phyloP scores from a whole-genome alignment of 352 stramenopile genomes.

The Globisporangium barbulae region DNA sequence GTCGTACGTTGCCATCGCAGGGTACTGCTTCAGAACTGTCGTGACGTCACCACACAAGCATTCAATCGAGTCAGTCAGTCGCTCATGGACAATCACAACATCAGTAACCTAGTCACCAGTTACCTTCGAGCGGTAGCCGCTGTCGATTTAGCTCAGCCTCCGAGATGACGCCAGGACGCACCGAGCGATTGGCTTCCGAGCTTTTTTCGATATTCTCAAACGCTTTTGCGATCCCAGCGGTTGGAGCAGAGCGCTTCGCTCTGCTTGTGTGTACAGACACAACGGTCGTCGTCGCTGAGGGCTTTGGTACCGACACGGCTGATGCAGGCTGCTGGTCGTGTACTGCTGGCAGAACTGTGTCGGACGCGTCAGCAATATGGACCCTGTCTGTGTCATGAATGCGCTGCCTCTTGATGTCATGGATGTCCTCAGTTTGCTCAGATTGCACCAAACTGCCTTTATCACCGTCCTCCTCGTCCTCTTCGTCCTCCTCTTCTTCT shows the following conservation, averaged over 20 bases:
- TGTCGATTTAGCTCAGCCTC: conserved; percentile 45
- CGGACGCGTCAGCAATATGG: not conserved
- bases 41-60: not conserved
- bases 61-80: not conserved
- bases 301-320: not conserved
- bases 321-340: not conserved
- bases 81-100: not conserved
- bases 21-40: conserved; percentile 30
- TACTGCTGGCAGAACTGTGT: not conserved
- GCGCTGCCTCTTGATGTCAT: conserved; percentile 6
- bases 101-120: no score
- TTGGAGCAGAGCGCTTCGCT: not conserved
- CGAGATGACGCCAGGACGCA: conserved; percentile 56
- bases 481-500: conserved; percentile 34
- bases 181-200: conserved; percentile 1
- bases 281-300: not conserved
- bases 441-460: not conserved
- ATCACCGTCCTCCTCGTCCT: conserved; percentile 8
- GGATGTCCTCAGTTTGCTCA: not conserved
- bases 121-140: conserved; percentile 35
- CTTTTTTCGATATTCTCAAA: conserved; percentile 18
- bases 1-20: conserved; percentile 34
- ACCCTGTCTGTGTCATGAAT: not conserved
- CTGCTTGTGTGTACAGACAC: conserved; percentile 3
- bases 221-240: conserved; percentile 17